Conservation (phyloP, 2,329 filamentous ascomycete genomes). For the Calonectria pauciramosa region DNA sequence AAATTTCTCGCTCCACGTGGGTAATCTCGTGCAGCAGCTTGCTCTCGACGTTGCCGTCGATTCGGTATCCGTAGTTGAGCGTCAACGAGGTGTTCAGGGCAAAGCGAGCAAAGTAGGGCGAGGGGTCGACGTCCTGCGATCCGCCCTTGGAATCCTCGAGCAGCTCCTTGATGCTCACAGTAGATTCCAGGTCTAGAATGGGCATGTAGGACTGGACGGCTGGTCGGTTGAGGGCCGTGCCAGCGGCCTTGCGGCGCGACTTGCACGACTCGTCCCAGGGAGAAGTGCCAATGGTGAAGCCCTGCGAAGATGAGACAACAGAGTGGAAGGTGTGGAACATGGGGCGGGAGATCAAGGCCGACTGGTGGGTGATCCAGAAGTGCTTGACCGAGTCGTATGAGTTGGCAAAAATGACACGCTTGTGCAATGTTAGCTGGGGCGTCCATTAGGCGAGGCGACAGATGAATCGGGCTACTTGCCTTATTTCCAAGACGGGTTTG, state of each 20-base stretch:
- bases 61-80: slow-evolving; percentile 84
- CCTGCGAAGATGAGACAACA: slow-evolving; percentile 81
- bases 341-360: slow-evolving; percentile 81
- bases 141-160: slow-evolving; percentile 75
- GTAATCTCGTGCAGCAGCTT: slow-evolving; percentile 80
- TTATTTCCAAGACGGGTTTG: slow-evolving; percentile 78
- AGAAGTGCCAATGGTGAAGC: slow-evolving; percentile 86
- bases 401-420: slow-evolving; percentile 83
- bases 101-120: slow-evolving; percentile 80
- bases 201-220: slow-evolving; percentile 85
- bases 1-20: slow-evolving; percentile 80
- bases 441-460: neutral
- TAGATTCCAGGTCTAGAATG: slow-evolving; percentile 83
- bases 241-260: slow-evolving; percentile 80
- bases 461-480: slow-evolving; percentile 52
- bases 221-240: slow-evolving; percentile 82
- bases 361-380: slow-evolving; percentile 85
- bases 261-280: slow-evolving; percentile 90
- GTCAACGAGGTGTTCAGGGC: slow-evolving; percentile 84
- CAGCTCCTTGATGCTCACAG: slow-evolving; percentile 79
- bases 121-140: slow-evolving; percentile 75
- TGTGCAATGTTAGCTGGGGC: slow-evolving; percentile 33
- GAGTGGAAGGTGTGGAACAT: slow-evolving; percentile 86
- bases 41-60: slow-evolving; percentile 78
- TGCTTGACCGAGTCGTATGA: slow-evolving; percentile 80